phyloP scores from a whole-genome alignment of 306 rosid genomes.

The Glycine soja region DNA sequence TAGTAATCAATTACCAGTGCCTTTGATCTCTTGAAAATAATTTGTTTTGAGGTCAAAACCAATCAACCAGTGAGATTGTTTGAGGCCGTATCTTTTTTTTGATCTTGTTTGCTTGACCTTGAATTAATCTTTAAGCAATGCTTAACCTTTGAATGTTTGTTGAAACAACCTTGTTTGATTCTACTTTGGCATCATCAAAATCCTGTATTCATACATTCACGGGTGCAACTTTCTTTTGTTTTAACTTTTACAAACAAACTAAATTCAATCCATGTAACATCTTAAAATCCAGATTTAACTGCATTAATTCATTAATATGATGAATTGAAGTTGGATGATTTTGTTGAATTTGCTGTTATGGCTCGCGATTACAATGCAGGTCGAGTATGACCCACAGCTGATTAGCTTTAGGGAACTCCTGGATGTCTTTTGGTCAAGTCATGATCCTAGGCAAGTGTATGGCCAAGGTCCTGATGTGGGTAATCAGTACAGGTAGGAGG shows the following conservation, averaged over 20 bases:
- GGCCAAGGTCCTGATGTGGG: slow-evolving; percentile 99
- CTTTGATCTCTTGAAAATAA: no score
- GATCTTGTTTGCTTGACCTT: no score
- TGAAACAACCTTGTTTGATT: no score
- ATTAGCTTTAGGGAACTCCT: slow-evolving; percentile 73
- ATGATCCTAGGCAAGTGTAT: slow-evolving; percentile 92
- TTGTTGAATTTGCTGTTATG: slow-evolving; percentile 27
- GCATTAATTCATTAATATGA: slow-evolving; percentile 4
- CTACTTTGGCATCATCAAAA: no score
- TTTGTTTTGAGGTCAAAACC: no score
- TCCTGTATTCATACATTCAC: no score
- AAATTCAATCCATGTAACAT: background rate
- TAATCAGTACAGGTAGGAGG: slow-evolving; percentile 81
- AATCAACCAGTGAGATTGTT: no score
- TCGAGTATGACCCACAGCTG: slow-evolving; percentile 77
- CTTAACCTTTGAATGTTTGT: no score
- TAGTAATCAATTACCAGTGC: no score
- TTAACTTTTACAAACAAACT: background rate
- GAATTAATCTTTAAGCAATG: no score
- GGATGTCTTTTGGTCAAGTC: slow-evolving; percentile 89
- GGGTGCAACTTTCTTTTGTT: background rate
- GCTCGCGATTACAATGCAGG: slow-evolving; percentile 59
- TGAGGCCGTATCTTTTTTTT: no score
- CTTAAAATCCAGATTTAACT: slow-evolving; percentile 29
- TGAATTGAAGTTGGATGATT: slow-evolving; percentile 21